Evolutionary conservation across 1,284 basidiomycete species (phyloP).

Genomic region (Boletus subluridellus): DNA sequence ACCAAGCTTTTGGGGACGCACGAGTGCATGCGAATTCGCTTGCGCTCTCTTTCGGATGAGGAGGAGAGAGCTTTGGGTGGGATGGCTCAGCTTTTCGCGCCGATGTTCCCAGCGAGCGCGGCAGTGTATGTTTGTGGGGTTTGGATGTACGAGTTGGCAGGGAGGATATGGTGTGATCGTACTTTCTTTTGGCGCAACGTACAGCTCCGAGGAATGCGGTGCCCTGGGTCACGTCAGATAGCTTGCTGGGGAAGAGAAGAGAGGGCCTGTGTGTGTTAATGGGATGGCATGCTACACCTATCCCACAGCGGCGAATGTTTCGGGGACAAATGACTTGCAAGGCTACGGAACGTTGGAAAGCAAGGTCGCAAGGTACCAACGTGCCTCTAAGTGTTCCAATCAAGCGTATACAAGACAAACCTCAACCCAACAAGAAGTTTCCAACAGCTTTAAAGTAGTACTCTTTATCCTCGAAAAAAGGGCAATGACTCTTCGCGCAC

Average conservation of each 20-base stretch:
- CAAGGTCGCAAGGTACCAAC: neutral
- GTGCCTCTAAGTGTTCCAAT: neutral
- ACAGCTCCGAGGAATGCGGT: neutral
- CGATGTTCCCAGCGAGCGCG: no score
- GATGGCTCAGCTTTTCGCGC: no score
- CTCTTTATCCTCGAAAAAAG: constrained; percentile 33
- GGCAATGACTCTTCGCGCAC: constrained; percentile 29
- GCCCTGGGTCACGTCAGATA: neutral
- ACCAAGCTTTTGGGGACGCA: no score
- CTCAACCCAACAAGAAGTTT: constrained; percentile 14
- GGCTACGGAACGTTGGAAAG: neutral
- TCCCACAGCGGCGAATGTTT: neutral
- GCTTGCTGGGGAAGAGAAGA: neutral
- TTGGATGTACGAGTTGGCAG: neutral
- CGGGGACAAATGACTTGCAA: neutral
- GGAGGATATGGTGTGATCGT: neutral
- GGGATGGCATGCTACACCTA: neutral
- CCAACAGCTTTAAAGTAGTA: constrained; percentile 21
- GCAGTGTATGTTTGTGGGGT: no score
- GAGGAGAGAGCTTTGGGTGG: no score
- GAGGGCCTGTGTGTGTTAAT: neutral
- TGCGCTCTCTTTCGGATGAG: no score
- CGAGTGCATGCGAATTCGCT: no score
- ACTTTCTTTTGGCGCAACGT: neutral
- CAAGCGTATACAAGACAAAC: neutral